Percentiles rank a stretch among this genome's conserved stretches.
Evolutionary conservation across 106 monocot genomes (phyloP).

Genomic region (Narthecium ossifragum): DNA sequence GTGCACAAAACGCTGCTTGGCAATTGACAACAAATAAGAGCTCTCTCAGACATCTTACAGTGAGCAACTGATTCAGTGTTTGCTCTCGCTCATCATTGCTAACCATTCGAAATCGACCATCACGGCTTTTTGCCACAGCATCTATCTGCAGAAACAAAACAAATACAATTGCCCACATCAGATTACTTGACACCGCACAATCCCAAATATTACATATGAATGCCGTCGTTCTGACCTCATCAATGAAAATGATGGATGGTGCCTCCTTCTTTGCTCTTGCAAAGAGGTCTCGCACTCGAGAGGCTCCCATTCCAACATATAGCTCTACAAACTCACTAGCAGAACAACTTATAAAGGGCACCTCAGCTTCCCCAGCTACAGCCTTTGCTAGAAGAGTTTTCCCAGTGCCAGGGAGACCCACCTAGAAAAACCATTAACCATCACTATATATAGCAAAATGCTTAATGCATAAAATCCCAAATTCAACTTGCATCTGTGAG

Average conservation of each 20-base stretch:
- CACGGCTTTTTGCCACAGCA: conserved; percentile 97
- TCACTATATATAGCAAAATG: neutral
- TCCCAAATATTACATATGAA: too few relatives aligned
- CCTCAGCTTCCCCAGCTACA: conserved; percentile 98
- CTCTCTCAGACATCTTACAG: conserved; percentile 39
- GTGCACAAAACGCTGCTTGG: neutral
- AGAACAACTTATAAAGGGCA: conserved; percentile 97
- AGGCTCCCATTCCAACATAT: conserved; percentile 99
- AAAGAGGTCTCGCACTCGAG: conserved; percentile 95
- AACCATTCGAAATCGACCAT: conserved; percentile 92
- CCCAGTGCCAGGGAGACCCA: conserved; percentile 97
- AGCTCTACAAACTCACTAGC: conserved; percentile 99
- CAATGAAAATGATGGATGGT: conserved; percentile 97
- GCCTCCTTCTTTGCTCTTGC: conserved; percentile 95
- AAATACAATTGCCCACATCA: neutral
- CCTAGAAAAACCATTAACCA: conserved; percentile 38
- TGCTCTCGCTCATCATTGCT: conserved; percentile 99
- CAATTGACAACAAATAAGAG: neutral
- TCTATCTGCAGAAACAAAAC: conserved; percentile 64
- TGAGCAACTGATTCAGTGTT: conserved; percentile 95
- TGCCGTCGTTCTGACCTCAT: too few relatives aligned
- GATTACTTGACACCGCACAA: neutral
- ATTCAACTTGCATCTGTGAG: neutral
- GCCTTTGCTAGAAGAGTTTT: conserved; percentile 98
- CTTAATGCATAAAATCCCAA: neutral